Evolutionary conservation across 768 basidiomycete species (phyloP), one percentile per base, ranked within the genome.

Genomic region (Pisolithus marmoratus): DNA sequence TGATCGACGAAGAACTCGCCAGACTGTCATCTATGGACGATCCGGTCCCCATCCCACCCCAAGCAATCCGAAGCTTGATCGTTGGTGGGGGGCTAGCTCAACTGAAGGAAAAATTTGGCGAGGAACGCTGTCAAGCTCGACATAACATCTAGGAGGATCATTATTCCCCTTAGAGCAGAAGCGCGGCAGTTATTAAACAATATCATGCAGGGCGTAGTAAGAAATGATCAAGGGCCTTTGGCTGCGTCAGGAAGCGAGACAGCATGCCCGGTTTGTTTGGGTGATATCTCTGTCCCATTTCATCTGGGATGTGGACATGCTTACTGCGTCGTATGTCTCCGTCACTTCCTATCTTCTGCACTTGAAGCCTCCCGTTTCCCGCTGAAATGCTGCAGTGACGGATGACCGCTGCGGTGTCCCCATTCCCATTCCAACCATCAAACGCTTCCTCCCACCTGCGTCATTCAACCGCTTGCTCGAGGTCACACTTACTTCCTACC

Each of bases 321-420:
- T 0, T 89, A 81, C 74, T 91, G 89, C 59, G 73, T 75, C 17
- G 60, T 72, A 0, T 91, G 89, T 55, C 59, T 90, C 12, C 60
- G 67, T 14, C 70, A 73, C 47, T 86, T 86, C 57, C 70, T 90
- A 27, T 66, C 65, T 14, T 77, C 85, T 1, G 73, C 85, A 1
- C 62, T 76, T 24, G 78, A 82, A 29, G 77, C 72, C 46, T 77
- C 76, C 29, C 68, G 71, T 5, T 84, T 90, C 60, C 87, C 90
- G 3, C 62, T 90, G 34, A 76, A 67, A 6, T 91, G 90, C 58
- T 71, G 90, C 0, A 89, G 84, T 8, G 70, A 81, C 52, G 77
- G 77, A 80, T n/a, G 79, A 75, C 5, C 77, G 65, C 40, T 91
- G 89, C 61, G 61, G 70, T 0, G 65, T 75, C 31, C 74, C 64